These are phyloP conservation scores for Umbilicaria muhlenbergii DNA, from an alignment of 495 filamentous ascomycete species.

Conservation along the genomic window DNA sequence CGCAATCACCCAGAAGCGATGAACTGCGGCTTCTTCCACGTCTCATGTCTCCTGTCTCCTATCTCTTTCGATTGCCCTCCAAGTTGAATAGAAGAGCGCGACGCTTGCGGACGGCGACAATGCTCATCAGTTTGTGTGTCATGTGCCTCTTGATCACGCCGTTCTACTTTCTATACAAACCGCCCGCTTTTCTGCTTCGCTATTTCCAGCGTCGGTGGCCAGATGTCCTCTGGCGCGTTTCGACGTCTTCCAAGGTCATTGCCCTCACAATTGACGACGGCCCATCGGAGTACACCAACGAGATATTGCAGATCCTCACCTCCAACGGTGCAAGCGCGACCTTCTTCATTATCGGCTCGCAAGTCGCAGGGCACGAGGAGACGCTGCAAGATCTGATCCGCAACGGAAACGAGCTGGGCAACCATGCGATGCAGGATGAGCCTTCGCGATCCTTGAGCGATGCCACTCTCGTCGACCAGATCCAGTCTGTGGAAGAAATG, in stretches of 20 bases:
- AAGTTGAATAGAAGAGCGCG: slow-evolving; percentile 36
- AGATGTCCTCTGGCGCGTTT: slow-evolving; percentile 56
- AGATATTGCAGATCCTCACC: slow-evolving; percentile 49
- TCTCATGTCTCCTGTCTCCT: slow-evolving; percentile 11
- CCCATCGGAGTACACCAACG: slow-evolving; percentile 54
- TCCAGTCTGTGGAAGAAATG: slow-evolving; percentile 25
- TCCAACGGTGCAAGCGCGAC: slow-evolving; percentile 45
- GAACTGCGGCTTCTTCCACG: slow-evolving; percentile 17
- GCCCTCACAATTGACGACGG: slow-evolving; percentile 78
- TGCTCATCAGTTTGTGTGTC: slow-evolving; percentile 31
- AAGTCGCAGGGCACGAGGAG: slow-evolving; percentile 45
- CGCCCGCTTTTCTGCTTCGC: slow-evolving; percentile 46
- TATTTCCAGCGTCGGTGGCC: slow-evolving; percentile 57
- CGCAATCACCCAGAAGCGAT: too few relatives aligned
- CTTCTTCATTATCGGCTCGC: slow-evolving; percentile 66
- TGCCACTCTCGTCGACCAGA: slow-evolving; percentile 21
- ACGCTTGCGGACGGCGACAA: slow-evolving; percentile 36
- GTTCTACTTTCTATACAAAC: slow-evolving; percentile 58
- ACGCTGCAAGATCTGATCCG: slow-evolving; percentile 44
- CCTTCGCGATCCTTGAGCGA: slow-evolving; percentile 35
- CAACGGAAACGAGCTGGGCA: slow-evolving; percentile 55
- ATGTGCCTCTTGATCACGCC: slow-evolving; percentile 35
- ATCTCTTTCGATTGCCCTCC: slow-evolving; percentile 32
- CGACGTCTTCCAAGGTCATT: slow-evolving; percentile 40
- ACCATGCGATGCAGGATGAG: slow-evolving; percentile 80